A percentile compares a stretch with the other conserved stretches of the same genome.
phyloP scores from a whole-genome alignment of 2,329 filamentous ascomycete genomes.

The Cercospora berteroae region DNA sequence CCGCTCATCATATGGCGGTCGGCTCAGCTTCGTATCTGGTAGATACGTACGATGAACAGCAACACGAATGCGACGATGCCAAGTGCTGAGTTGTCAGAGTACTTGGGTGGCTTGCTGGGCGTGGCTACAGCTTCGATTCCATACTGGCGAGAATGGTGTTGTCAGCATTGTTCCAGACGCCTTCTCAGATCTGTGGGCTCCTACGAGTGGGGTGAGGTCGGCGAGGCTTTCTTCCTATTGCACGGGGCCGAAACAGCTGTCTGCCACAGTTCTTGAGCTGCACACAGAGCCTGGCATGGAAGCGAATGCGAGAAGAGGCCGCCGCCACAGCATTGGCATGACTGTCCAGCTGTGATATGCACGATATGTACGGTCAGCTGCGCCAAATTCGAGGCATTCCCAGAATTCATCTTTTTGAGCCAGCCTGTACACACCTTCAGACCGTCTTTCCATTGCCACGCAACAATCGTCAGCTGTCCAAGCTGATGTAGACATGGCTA shows the following conservation, averaged over 20 bases:
- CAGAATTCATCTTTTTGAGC: background rate
- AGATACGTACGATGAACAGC: background rate
- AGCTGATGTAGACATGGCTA: background rate
- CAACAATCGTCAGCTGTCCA: background rate
- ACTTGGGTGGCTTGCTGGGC: background rate
- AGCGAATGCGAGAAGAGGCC: background rate
- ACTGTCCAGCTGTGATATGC: background rate
- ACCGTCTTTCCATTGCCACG: background rate
- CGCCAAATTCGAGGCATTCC: background rate
- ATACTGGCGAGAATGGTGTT: background rate
- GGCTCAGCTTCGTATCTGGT: background rate
- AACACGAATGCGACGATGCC: background rate
- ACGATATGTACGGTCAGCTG: background rate
- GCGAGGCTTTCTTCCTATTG: background rate
- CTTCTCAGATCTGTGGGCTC: background rate
- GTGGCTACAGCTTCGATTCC: background rate
- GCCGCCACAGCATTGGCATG: background rate
- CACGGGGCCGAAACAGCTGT: background rate
- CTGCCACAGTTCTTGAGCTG: background rate
- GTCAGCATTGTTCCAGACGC: background rate
- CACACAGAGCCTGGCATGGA: background rate
- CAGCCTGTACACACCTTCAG: background rate
- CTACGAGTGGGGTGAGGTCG: background rate
- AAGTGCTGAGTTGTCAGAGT: background rate
- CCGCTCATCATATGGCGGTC: background rate